Evolutionary conservation across 768 basidiomycete species (phyloP).

Genomic region (Auriculariales sp.): DNA sequence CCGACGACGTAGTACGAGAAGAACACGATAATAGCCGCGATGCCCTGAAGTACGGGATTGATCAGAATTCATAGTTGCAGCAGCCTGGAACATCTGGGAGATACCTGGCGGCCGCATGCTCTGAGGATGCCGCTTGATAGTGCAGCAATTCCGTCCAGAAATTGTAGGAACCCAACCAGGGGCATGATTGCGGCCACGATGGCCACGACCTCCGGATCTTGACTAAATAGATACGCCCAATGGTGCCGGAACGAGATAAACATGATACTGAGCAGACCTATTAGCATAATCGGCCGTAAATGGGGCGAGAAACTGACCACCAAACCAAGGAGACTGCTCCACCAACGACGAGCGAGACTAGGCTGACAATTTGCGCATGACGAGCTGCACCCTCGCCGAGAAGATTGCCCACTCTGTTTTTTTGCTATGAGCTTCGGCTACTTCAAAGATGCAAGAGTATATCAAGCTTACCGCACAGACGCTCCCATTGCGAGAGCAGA

Average conservation of each 20-base stretch:
- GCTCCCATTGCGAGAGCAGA: constrained; percentile 71
- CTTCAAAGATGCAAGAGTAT: neutral
- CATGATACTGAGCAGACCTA: constrained; percentile 24
- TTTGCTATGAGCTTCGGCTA: neutral
- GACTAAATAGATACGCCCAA: constrained; percentile 68
- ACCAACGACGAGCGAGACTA: constrained; percentile 50
- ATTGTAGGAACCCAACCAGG: constrained; percentile 64
- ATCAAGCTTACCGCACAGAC: constrained; percentile 51
- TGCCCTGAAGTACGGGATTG: constrained; percentile 62
- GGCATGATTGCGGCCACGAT: constrained; percentile 61
- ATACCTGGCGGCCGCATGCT: constrained; percentile 62
- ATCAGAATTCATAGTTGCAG: constrained; percentile 25
- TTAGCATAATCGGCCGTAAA: neutral
- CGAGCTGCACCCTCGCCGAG: constrained; percentile 65
- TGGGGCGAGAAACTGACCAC: constrained; percentile 27
- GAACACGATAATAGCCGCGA: constrained; percentile 1
- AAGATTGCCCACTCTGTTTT: constrained; percentile 66
- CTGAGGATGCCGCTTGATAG: constrained; percentile 69
- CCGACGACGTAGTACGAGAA: constrained; percentile 66
- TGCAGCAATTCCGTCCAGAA: constrained; percentile 64
- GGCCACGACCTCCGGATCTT: constrained; percentile 38
- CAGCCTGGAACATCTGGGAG: constrained; percentile 6
- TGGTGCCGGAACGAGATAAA: constrained; percentile 46
- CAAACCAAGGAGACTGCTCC: constrained; percentile 48
- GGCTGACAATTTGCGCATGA: constrained; percentile 57